Evolutionary conservation across 202 grass and related monocot species (phyloP).

Genomic region (Setaria viridis): DNA sequence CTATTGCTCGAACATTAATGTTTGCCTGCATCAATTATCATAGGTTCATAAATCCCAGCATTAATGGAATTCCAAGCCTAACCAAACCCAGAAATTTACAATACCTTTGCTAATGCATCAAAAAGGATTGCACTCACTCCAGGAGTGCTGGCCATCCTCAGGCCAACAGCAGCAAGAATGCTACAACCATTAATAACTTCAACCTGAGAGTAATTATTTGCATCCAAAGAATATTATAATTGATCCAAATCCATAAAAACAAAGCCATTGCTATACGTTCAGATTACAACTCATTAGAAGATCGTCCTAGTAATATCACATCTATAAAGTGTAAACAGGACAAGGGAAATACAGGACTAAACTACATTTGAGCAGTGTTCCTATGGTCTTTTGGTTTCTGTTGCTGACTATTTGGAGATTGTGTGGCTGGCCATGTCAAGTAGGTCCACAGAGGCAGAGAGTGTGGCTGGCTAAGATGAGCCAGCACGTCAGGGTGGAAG

Average conservation of each 20-base stretch:
- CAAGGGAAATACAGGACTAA: background rate
- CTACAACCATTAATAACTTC: conserved; percentile 91
- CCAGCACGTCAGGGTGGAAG: too few species aligned
- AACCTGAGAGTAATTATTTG: conserved; percentile 64
- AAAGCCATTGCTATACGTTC: background rate
- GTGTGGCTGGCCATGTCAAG: too few species aligned
- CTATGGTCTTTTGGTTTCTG: background rate
- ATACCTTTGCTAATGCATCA: conserved; percentile 97
- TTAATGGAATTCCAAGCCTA: conserved; percentile 35
- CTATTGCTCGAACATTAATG: conserved; percentile 97
- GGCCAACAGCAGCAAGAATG: conserved; percentile 98
- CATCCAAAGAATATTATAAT: background rate
- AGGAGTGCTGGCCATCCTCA: conserved; percentile 98
- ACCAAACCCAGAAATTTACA: conserved; percentile 33
- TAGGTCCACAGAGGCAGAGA: too few species aligned
- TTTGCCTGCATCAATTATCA: conserved; percentile 69
- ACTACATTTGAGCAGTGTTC: background rate
- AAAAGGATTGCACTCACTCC: conserved; percentile 99
- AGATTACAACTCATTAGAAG: background rate
- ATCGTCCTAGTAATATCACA: conserved; percentile 18
- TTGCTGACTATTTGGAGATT: background rate
- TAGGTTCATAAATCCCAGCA: conserved; percentile 35
- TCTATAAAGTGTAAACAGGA: conserved; percentile 7
- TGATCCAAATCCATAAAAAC: background rate
- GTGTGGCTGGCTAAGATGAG: too few species aligned